Conservation (phyloP, 2,329 filamentous ascomycete genomes). For the Bipolaris sorokiniana region DNA sequence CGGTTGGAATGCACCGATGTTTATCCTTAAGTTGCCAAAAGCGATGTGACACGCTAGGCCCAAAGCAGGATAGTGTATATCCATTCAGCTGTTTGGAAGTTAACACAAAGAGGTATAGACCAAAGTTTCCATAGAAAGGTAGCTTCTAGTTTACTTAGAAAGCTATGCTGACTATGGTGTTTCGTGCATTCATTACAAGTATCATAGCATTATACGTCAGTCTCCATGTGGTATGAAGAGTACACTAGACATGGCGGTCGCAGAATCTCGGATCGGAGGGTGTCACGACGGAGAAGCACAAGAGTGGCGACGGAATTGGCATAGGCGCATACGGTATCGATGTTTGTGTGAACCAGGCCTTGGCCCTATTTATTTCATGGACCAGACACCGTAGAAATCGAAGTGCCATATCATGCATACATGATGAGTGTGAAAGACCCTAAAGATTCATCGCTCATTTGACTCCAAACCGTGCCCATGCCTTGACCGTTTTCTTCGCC, state of each 20-base stretch:
- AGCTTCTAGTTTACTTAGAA: not conserved
- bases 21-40: not conserved
- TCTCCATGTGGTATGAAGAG: not conserved
- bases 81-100: not conserved
- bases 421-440: slow-evolving; percentile 48
- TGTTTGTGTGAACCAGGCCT: slow-evolving; percentile 42
- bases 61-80: not conserved
- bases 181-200: not conserved
- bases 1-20: not conserved
- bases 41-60: slow-evolving; percentile 4
- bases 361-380: slow-evolving; percentile 44
- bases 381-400: slow-evolving; percentile 49
- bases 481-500: slow-evolving; percentile 38
- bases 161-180: not conserved
- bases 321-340: slow-evolving; percentile 13
- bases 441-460: slow-evolving; percentile 50
- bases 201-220: not conserved
- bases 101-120: not conserved
- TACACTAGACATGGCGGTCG: too few species aligned
- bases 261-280: not conserved
- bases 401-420: slow-evolving; percentile 49
- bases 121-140: not conserved
- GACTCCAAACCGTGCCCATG: slow-evolving; percentile 49
- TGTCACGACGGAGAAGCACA: not conserved
- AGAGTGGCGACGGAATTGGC: not conserved